Evolutionary conservation across 106 monocot species (phyloP), one percentile per base, ranked within the genome.

Genomic region (Gastrodia elata): DNA sequence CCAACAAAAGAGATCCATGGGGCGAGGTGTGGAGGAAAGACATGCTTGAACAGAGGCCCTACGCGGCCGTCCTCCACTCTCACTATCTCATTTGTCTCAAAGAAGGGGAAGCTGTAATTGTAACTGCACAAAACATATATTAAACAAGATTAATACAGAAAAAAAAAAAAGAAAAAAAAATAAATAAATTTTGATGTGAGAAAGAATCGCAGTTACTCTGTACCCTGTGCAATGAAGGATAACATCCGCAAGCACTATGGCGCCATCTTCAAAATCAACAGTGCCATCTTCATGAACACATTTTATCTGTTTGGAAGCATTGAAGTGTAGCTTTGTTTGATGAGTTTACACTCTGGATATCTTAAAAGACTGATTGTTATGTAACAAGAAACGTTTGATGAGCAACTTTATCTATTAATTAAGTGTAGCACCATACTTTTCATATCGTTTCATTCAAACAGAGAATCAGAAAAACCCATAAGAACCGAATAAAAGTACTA

Each of bases 171-270:
- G 38, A 39, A 28, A 15, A 2, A 32, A 38, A 48, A 48, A 14
- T 24, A 39, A 28, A 15, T 0, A 32, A 38, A 48, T 16, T 1
- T 7, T n/a, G 26, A 25, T 1, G 36, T 5, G 22, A 76, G n/a
- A 30, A 38, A 65, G 18, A 65, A 65, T 65, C 37, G 35, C 30
- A 41, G 39, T 10, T 8, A 10, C 9, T 2, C 30, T 30, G 9
- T 32, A 85, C 85, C 85, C 85, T 56, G 85, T 85, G 42, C 85
- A 85, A 48, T 85, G 72, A 34, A 85, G 34, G 37, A 86, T 82
- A 0, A 70, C 67, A 74, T 82, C 79, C 13, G 79, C 82, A 79
- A 39, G 7, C 3, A 86, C 9, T 20, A 69, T 39, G 3, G 73
- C 72, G 10, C 85, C 82, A 73, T 85, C 85, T 14, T 68, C 43